phyloP scores from a whole-genome alignment of 2,329 filamentous ascomycete genomes.

The Fusarium palustre region DNA sequence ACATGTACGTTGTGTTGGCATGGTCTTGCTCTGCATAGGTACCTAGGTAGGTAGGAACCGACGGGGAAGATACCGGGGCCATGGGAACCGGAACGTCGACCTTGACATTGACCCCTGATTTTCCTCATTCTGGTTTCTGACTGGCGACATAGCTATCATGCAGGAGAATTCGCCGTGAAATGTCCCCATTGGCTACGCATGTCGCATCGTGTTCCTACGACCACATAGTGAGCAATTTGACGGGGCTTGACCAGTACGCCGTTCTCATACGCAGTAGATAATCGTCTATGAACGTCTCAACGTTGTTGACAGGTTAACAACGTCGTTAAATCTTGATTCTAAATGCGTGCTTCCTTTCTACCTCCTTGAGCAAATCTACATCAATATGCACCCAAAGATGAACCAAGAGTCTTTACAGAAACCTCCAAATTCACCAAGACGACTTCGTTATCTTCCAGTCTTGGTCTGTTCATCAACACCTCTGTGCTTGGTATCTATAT shows the following conservation, averaged over 20 bases:
- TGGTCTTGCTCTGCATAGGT: constrained; percentile 15
- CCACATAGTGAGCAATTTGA: not conserved
- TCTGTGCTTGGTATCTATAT: constrained; percentile 37
- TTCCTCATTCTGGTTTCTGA: not conserved
- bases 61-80: constrained; percentile 18
- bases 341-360: constrained; percentile 7
- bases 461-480: constrained; percentile 27
- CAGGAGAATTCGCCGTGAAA: constrained; percentile 40
- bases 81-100: constrained; percentile 29
- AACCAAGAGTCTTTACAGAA: constrained; percentile 1
- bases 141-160: constrained; percentile 42
- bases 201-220: constrained; percentile 20
- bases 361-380: not conserved
- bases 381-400: not conserved
- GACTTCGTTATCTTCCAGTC: not conserved
- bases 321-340: not conserved
- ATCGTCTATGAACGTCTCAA: not conserved
- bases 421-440: constrained; percentile 2
- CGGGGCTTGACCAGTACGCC: not conserved
- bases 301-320: not conserved
- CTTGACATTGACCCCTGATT: constrained; percentile 14
- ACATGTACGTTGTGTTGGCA: constrained; percentile 25
- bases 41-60: not conserved
- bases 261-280: not conserved
- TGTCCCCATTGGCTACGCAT: constrained; percentile 15